Conservation (phyloP, 257 asterid species). For the Coffea canephora region DNA sequence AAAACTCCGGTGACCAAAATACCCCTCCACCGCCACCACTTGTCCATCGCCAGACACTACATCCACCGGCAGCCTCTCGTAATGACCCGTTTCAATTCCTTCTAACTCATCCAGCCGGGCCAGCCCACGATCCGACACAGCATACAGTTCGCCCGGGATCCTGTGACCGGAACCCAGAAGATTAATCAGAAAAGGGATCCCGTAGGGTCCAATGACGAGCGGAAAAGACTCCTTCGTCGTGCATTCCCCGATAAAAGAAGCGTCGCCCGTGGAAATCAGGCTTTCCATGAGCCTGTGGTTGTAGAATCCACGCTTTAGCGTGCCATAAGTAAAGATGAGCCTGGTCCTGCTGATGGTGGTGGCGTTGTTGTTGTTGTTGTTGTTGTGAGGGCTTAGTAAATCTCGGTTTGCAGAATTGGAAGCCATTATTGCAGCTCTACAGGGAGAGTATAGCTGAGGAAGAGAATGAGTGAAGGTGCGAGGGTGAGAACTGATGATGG, state of each 20-base stretch:
- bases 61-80: slow-evolving; percentile 56
- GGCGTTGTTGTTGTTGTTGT: neutral
- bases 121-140: slow-evolving; percentile 37
- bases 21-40: slow-evolving; percentile 43
- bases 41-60: slow-evolving; percentile 24
- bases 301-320: slow-evolving; percentile 65
- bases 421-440: neutral
- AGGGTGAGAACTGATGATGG: no score
- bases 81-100: slow-evolving; percentile 53
- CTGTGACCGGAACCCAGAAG: slow-evolving; percentile 49
- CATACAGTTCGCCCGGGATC: slow-evolving; percentile 62
- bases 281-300: slow-evolving; percentile 54
- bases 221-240: slow-evolving; percentile 53
- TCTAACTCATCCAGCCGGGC: slow-evolving; percentile 63
- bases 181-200: slow-evolving; percentile 65
- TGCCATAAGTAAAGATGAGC: slow-evolving; percentile 69
- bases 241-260: slow-evolving; percentile 43
- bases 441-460: neutral
- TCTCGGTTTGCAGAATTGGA: neutral
- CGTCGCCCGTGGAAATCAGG: slow-evolving; percentile 34
- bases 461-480: neutral
- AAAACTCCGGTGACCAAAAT: slow-evolving; percentile 58
- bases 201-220: slow-evolving; percentile 70
- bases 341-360: neutral
- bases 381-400: neutral